Evolutionary conservation across 2,329 filamentous ascomycete genomes (phyloP).

Genomic region (Hypoxylon sp.): DNA sequence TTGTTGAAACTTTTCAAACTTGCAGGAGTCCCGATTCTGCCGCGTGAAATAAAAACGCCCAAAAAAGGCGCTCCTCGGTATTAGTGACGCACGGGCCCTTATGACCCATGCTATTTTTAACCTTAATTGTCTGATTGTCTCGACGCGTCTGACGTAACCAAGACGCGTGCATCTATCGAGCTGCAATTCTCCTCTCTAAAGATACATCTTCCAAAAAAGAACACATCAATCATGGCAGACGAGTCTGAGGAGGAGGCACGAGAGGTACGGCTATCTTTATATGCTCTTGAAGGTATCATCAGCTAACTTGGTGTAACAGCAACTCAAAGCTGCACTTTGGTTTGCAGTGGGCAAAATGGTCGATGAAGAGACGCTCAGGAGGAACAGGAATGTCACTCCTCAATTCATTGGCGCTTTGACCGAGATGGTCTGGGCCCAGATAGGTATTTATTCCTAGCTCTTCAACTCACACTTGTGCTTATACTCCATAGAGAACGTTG

Average conservation of each 20-base stretch:
- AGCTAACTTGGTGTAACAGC: slow-evolving; percentile 60
- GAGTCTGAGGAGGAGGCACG: slow-evolving; percentile 51
- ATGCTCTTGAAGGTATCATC: not conserved
- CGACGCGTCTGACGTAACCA: slow-evolving; percentile 34
- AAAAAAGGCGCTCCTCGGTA: slow-evolving; percentile 25
- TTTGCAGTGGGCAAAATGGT: slow-evolving; percentile 87
- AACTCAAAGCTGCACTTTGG: slow-evolving; percentile 88
- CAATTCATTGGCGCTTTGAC: slow-evolving; percentile 87
- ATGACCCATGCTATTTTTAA: slow-evolving; percentile 21
- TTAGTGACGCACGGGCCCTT: slow-evolving; percentile 19
- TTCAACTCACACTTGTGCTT: slow-evolving; percentile 16
- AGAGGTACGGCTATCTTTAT: slow-evolving; percentile 43
- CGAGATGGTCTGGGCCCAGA: slow-evolving; percentile 80
- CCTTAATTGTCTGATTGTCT: slow-evolving; percentile 32
- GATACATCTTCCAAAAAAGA: not conserved
- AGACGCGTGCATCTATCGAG: slow-evolving; percentile 26
- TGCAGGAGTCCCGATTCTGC: slow-evolving; percentile 8
- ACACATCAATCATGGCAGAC: slow-evolving; percentile 48
- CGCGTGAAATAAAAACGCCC: slow-evolving; percentile 35
- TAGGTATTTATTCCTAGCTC: slow-evolving; percentile 67
- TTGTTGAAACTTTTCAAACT: slow-evolving; percentile 21
- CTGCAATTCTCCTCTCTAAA: slow-evolving; percentile 1
- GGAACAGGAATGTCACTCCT: slow-evolving; percentile 86
- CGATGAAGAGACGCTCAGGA: slow-evolving; percentile 81
- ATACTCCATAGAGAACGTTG: slow-evolving; percentile 63